phyloP scores from a whole-genome alignment of 345 rosid genomes.

The Eucalyptus polybractea region DNA sequence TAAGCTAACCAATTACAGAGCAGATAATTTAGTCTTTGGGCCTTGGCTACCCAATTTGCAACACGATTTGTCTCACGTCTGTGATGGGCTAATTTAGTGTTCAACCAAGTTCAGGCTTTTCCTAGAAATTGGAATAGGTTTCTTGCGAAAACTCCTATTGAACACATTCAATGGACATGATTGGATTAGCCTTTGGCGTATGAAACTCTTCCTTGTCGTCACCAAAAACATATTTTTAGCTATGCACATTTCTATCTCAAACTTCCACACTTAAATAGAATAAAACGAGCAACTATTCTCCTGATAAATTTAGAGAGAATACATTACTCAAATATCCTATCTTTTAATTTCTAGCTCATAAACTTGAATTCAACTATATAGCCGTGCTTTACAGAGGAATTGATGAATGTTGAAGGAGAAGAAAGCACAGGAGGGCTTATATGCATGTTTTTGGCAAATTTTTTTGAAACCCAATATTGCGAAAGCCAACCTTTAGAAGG shows the following conservation, averaged over 20 bases:
- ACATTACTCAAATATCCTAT: background rate
- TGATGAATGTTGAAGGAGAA: background rate
- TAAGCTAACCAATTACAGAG: too few relatives aligned
- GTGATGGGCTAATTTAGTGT: background rate
- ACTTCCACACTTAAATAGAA: background rate
- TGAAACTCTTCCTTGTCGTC: slow-evolving; percentile 10
- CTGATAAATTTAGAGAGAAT: background rate
- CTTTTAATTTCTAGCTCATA: background rate
- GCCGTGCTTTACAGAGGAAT: background rate
- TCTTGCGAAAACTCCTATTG: slow-evolving; percentile 26
- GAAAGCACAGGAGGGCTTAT: background rate
- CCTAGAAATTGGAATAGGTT: slow-evolving; percentile 56
- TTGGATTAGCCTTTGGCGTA: slow-evolving; percentile 12
- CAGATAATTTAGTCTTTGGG: too few relatives aligned
- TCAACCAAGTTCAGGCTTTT: slow-evolving; percentile 55
- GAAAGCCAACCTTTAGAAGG: too few relatives aligned
- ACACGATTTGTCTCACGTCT: too few relatives aligned
- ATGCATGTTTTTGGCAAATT: too few relatives aligned
- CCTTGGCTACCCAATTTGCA: too few relatives aligned
- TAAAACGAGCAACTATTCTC: background rate
- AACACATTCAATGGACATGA: background rate
- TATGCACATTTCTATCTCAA: background rate
- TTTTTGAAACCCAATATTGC: too few relatives aligned
- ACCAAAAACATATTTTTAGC: slow-evolving; percentile 4
- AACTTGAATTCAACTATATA: background rate